These are phyloP conservation scores for Penicillium riverlandense DNA, from an alignment of 495 filamentous ascomycete genomes.

Conservation along the genomic window DNA sequence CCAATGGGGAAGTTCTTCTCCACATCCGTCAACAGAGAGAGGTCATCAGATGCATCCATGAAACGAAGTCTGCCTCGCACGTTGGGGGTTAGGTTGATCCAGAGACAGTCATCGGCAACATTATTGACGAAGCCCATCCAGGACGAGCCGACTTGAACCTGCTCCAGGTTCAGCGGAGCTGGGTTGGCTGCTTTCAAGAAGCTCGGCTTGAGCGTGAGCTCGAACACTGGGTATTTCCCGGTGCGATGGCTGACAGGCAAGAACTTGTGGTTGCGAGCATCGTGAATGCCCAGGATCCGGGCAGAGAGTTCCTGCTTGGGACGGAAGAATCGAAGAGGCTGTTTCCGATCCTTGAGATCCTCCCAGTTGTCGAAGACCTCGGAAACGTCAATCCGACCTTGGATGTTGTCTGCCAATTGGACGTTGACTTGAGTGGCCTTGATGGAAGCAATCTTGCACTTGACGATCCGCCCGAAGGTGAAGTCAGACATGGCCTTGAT, in stretches of 20 bases:
- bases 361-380: conserved; percentile 85
- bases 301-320: conserved; percentile 63
- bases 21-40: conserved; percentile 66
- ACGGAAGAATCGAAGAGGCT: conserved; percentile 66
- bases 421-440: conserved; percentile 92
- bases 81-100: conserved; percentile 87
- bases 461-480: conserved; percentile 64
- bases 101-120: conserved; percentile 63
- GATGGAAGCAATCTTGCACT: conserved; percentile 69
- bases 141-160: conserved; percentile 59
- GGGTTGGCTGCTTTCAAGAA: conserved; percentile 48
- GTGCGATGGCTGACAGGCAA: conserved; percentile 82
- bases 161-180: conserved; percentile 61
- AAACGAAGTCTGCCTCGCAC: conserved; percentile 74
- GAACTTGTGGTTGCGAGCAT: conserved; percentile 84
- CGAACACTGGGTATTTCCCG: conserved; percentile 71
- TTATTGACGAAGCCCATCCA: conserved; percentile 88
- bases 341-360: conserved; percentile 72
- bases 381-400: conserved; percentile 85
- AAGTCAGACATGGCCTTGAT: conserved; percentile 62
- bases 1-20: conserved; percentile 83
- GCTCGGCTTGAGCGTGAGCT: conserved; percentile 78
- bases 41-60: conserved; percentile 79
- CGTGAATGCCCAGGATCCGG: conserved; percentile 78
- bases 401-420: conserved; percentile 78